These are phyloP conservation scores for Populus tomentosa DNA, from an alignment of 441 rosid genomes.

Conservation along the genomic window DNA sequence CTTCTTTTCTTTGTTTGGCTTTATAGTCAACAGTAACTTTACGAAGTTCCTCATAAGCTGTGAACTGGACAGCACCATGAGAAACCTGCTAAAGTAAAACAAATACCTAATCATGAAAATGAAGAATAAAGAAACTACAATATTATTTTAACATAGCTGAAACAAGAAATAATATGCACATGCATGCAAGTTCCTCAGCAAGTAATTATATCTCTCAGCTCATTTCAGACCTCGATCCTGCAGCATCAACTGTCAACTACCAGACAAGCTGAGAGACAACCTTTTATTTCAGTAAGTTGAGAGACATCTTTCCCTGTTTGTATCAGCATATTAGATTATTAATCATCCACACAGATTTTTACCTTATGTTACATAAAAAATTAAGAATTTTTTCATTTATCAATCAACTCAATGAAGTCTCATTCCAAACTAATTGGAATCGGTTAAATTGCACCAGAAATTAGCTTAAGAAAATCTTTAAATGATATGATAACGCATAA, in stretches of 20 bases:
- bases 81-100: conserved; percentile 79
- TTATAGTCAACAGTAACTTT: conserved; percentile 49
- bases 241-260: not conserved
- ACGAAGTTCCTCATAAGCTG: conserved; percentile 85
- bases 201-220: not conserved
- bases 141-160: not conserved
- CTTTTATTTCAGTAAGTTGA: not conserved
- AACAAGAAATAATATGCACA: conserved; percentile 3
- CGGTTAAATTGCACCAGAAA: not conserved
- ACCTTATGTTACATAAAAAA: not conserved
- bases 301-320: not conserved
- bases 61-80: conserved; percentile 93
- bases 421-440: not conserved
- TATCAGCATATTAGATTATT: conserved; percentile 1
- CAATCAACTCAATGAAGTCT: not conserved
- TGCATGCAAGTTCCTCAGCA: not conserved
- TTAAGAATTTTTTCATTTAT: not conserved
- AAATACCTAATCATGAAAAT: conserved; percentile 15
- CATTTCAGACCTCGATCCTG: not conserved
- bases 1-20: conserved; percentile 35
- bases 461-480: conserved; percentile 1
- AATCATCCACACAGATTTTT: not conserved
- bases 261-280: not conserved
- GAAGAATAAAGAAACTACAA: conserved; percentile 8
- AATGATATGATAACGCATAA: not conserved